Conservation (phyloP, 441 rosid genomes). For the Rhodomyrtus psidioides region DNA sequence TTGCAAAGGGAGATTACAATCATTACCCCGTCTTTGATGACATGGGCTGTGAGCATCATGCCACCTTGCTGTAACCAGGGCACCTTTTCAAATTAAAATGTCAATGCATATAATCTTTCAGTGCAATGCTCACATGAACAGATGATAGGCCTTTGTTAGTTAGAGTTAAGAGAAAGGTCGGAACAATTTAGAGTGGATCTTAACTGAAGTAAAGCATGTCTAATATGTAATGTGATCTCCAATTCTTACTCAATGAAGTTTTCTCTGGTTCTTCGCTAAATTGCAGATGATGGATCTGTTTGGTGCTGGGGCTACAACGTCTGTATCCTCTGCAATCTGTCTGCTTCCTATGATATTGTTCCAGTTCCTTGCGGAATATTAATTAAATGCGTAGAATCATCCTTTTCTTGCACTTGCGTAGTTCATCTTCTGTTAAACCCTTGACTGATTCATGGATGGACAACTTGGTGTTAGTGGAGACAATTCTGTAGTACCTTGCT, state of each 20-base stretch:
- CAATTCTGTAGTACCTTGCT: slow-evolving; percentile 35
- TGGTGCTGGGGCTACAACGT: slow-evolving; percentile 92
- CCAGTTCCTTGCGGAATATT: background rate
- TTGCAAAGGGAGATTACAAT: background rate
- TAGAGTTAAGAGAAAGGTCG: background rate
- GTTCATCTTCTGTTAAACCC: slow-evolving; percentile 14
- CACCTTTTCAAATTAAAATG: background rate
- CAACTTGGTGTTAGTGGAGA: slow-evolving; percentile 74
- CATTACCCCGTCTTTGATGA: background rate
- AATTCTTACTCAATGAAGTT: background rate
- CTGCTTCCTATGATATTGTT: background rate
- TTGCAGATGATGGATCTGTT: slow-evolving; percentile 86
- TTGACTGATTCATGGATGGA: slow-evolving; percentile 78
- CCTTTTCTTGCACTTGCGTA: background rate
- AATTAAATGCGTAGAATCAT: background rate
- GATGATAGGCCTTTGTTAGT: background rate
- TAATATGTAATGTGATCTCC: background rate
- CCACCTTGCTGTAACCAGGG: background rate
- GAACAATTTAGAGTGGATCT: background rate
- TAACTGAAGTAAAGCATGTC: background rate
- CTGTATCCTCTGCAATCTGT: slow-evolving; percentile 57
- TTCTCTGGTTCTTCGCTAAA: background rate
- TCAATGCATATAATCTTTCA: background rate
- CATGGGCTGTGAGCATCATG: background rate
- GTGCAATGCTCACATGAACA: background rate